Percentiles rank a stretch among this genome's conserved stretches.
phyloP scores from a whole-genome alignment of 2,329 filamentous ascomycete genomes.

The Cordyceps javanica region DNA sequence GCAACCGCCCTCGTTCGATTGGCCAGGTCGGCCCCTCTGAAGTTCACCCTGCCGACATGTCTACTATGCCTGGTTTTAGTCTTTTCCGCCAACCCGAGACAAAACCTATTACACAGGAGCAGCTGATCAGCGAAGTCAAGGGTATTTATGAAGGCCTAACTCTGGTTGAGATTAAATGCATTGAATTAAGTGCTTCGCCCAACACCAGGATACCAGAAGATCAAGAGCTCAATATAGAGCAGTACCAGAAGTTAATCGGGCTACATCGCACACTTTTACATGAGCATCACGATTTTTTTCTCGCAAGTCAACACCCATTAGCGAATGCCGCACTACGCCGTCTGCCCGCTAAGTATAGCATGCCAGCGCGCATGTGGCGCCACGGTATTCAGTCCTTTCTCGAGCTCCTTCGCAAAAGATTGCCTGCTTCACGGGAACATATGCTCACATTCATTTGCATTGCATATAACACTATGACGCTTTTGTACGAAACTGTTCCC shows the following conservation, averaged over 20 bases:
- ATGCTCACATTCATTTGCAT: constrained; percentile 90
- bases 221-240: constrained; percentile 51
- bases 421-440: constrained; percentile 74
- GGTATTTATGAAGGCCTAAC: constrained; percentile 77
- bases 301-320: constrained; percentile 80
- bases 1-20: neutral
- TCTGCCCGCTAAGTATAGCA: constrained; percentile 74
- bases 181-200: constrained; percentile 68
- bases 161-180: constrained; percentile 83
- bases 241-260: constrained; percentile 75
- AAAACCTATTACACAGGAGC: constrained; percentile 66
- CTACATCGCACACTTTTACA: constrained; percentile 75
- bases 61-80: neutral
- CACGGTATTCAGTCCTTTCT: constrained; percentile 85
- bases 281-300: constrained; percentile 80
- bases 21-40: neutral
- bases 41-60: constrained; percentile 2
- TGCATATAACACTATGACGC: constrained; percentile 82
- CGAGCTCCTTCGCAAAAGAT: constrained; percentile 65
- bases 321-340: constrained; percentile 61
- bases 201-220: constrained; percentile 38
- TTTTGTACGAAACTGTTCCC: constrained; percentile 79
- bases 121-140: constrained; percentile 75
- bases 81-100: constrained; percentile 50
- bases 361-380: constrained; percentile 92